Conservation (phyloP, 345 rosid species). For the Citropsis articulata region DNA sequence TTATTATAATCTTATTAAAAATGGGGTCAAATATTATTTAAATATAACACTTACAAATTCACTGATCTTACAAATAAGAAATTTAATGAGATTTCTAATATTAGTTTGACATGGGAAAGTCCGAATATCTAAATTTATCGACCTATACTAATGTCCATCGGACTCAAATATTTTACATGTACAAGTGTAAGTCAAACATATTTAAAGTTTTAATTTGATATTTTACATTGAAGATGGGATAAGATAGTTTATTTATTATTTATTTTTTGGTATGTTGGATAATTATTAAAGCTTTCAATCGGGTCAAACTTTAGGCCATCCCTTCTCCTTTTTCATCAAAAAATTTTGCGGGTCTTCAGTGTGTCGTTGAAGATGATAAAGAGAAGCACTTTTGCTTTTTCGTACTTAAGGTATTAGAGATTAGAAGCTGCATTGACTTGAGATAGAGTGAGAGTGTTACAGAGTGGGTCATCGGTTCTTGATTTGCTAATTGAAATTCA, state of each 20-base stretch:
- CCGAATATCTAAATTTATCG: too few relatives aligned
- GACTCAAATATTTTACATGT: not conserved
- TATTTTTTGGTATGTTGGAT: not conserved
- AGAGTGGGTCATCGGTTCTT: not conserved
- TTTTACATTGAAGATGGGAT: not conserved
- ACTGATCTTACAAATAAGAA: too few relatives aligned
- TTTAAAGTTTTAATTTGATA: too few relatives aligned
- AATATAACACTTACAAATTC: too few relatives aligned
- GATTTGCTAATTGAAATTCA: not conserved
- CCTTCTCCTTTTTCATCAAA: not conserved
- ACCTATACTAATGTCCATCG: too few relatives aligned
- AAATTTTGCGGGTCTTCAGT: not conserved
- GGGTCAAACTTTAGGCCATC: slow-evolving; percentile 8
- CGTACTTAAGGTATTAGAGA: not conserved
- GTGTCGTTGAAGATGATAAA: not conserved
- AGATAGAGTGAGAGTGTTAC: not conserved
- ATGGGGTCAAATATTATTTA: too few relatives aligned
- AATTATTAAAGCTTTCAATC: slow-evolving; percentile 14
- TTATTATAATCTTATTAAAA: too few relatives aligned
- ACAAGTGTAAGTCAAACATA: not conserved
- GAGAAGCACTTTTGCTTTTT: slow-evolving; percentile 1
- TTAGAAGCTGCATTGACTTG: slow-evolving; percentile 28
- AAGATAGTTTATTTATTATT: not conserved
- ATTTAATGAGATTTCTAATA: too few relatives aligned
- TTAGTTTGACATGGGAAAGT: too few relatives aligned